Conservation (phyloP, 345 rosid genomes). For the Bruguiera sexangula region DNA sequence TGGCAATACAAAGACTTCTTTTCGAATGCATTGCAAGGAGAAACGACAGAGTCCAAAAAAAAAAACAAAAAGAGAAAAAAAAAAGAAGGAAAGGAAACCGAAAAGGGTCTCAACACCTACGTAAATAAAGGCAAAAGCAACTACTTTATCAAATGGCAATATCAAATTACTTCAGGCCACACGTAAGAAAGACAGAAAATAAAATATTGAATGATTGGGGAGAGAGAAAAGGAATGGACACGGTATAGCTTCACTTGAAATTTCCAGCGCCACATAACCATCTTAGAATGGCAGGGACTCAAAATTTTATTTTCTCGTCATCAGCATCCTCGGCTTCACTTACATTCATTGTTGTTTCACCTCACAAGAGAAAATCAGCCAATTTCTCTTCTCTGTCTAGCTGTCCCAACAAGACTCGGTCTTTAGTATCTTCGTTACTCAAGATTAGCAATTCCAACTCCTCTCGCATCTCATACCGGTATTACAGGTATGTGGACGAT, state of each 20-base stretch:
- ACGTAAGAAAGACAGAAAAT: neutral
- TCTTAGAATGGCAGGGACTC: slow-evolving; percentile 27
- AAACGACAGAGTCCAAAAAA: no score
- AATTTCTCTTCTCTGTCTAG: neutral
- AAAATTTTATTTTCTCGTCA: slow-evolving; percentile 7
- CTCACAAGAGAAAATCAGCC: neutral
- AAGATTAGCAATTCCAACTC: slow-evolving; percentile 3
- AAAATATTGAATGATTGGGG: neutral
- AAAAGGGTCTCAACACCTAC: no score
- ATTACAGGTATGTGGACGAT: neutral
- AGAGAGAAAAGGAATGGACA: neutral
- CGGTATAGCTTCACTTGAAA: no score
- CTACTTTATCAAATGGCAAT: no score
- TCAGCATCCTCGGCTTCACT: slow-evolving; percentile 10
- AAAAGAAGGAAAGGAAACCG: no score
- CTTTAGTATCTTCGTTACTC: slow-evolving; percentile 1
- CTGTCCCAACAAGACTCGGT: neutral
- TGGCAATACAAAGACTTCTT: no score
- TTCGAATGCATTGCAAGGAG: no score
- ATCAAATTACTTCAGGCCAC: no score
- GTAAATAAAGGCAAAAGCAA: no score
- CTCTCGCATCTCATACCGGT: slow-evolving; percentile 31
- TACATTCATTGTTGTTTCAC: neutral
- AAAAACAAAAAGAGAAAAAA: no score
- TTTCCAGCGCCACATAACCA: no score